Evolutionary conservation across 352 stramenopile species (phyloP), one percentile per base, ranked within the genome.

Genomic region (Pythium dissimile): DNA sequence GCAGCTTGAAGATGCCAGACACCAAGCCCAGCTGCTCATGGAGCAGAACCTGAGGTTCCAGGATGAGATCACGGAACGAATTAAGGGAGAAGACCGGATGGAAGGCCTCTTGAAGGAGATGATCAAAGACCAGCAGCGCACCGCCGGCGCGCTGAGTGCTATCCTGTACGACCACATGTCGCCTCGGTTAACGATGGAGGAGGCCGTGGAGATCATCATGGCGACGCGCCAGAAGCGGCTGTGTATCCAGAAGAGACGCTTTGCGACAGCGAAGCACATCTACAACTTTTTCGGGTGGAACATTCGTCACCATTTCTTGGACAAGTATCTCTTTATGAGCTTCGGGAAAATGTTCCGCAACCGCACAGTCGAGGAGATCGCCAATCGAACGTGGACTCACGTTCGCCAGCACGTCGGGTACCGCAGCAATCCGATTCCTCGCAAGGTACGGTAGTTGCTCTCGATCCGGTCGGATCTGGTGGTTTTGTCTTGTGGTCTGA

Each of bases 11-110:
- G 63, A 59, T 12, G 67, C 72, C 0, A 51, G 70, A 21, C 26
- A 63, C 5, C 46, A 85, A 30, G 69, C 72, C 0, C 62, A 74
- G 23, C 31, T 54, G 12, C 34, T 84, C 5, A 75, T 79, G 64
- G 46, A 60, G 56, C 72, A 80, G 62, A 84, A 84, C 32, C 64
- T 69, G 13, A 48, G 47, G 30, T 81, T 80, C 37, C 71, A 81
- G 54, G 58, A 76, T n/a, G 51, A 79, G 53, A 59, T 81, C 42
- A 67, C 55, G 16, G 64, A 76, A 38, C 66, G 72, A 32, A 77
- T 84, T 50, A 81, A 81, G 55, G 53, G 70, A 5, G 72, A 81
- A 43, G 75, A 85, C 63, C 48, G 75, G 20, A 80, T 81, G 72
- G 75, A 85, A 67, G 75, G 75, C 0, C 58, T 85, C 20, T 53